Evolutionary conservation across 495 filamentous ascomycete species (phyloP), one percentile per base, ranked within the genome.

Genomic region (Penicillium steckii): DNA sequence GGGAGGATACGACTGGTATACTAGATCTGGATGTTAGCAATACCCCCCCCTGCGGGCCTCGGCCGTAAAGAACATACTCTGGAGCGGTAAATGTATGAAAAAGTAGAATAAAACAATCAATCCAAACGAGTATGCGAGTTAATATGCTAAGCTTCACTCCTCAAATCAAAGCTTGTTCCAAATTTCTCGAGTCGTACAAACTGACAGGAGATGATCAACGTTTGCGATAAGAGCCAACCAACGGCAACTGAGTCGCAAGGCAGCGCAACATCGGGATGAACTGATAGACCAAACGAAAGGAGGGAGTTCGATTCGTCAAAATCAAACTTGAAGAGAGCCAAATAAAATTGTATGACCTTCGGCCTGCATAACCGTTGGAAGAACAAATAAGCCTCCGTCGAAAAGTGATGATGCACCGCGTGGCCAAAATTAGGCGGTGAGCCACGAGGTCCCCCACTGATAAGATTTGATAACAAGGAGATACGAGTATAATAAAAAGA

Each of bases 181-280:
- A 24, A 18, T 37, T 44, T 30, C 17, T 21, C 19, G 6, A 21
- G 33, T 27, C 7, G 33, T n/a, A n/a, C 19, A 43, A 22, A 26
- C 1, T 6, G 9, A n/a, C 4, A 7, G 6, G 42, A 27, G 15
- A 18, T 27, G 35, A 57, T 65, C 59, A 65, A 26, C 56, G 59
- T 51, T 54, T 56, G 23, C 48, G 47, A 43, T 56, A 62, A 25
- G 59, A 48, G 42, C 50, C 55, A 52, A 54, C 46, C 47, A 53
- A 43, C 40, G 48, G 49, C 42, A 48, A 42, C 26, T 33, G 48
- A 38, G 32, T n/a, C 41, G 15, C 37, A 38, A 52, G 50, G 42
- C 63, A 60, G 61, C 35, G 19, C 30, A 40, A 52, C 46, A 42
- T 61, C 60, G n/a, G n/a, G n/a, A n/a, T 66, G 58, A 46, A 46